Percentiles rank a stretch among this genome's conserved stretches.
These are phyloP conservation scores for Lagerstroemia speciosa DNA, from an alignment of 345 rosid species.

Conservation along the genomic window DNA sequence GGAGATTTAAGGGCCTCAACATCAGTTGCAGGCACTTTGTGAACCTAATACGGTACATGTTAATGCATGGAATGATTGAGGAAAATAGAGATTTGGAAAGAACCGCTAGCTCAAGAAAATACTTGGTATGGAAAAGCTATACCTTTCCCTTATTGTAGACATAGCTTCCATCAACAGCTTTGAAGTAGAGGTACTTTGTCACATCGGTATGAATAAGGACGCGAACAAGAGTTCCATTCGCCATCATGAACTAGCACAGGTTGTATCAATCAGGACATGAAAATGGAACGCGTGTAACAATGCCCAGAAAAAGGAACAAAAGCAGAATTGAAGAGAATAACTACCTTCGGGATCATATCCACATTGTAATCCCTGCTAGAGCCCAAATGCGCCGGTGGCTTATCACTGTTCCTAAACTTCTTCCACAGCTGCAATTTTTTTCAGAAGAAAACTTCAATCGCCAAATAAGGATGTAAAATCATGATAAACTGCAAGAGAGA, in stretches of 20 bases:
- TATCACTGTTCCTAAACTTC: slow-evolving; percentile 78
- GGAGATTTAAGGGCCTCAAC: slow-evolving; percentile 94
- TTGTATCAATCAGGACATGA: not conserved
- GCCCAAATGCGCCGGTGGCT: slow-evolving; percentile 85
- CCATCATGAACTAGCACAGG: slow-evolving; percentile 17
- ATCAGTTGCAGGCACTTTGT: slow-evolving; percentile 93
- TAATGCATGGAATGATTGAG: not conserved
- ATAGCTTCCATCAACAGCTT: slow-evolving; percentile 18
- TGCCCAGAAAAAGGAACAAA: not conserved
- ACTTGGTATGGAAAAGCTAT: slow-evolving; percentile 29
- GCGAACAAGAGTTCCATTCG: slow-evolving; percentile 17
- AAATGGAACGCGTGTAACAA: not conserved
- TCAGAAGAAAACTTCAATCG: not conserved
- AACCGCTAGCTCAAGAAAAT: not conserved
- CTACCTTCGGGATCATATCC: slow-evolving; percentile 19
- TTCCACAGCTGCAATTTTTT: slow-evolving; percentile 65
- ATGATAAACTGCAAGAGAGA: not conserved
- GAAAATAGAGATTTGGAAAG: not conserved
- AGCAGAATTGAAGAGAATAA: not conserved
- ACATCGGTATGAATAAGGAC: slow-evolving; percentile 17
- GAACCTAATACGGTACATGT: slow-evolving; percentile 35
- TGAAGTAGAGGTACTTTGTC: slow-evolving; percentile 21
- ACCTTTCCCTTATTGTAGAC: slow-evolving; percentile 33
- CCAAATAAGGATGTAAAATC: not conserved
- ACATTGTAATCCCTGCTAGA: slow-evolving; percentile 52